Evolutionary conservation across 129 eudicot species (phyloP), one percentile per base, ranked within the genome.

Genomic region (Smallanthus sonchifolius): DNA sequence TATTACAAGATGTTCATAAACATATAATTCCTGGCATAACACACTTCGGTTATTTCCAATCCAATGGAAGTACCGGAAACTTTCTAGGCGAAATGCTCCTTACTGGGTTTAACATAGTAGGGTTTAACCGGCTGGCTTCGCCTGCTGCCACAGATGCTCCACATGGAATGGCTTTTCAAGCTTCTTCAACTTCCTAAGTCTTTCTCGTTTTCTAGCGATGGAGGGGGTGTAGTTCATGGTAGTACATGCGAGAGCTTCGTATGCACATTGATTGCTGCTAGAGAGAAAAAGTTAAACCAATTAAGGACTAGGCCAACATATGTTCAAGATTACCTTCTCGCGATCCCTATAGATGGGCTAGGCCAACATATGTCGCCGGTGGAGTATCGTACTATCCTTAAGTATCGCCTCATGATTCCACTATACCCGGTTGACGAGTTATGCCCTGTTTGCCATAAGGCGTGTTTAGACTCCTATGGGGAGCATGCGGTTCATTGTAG

Each of bases 161-260:
- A 79, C 34, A 79, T 76, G 81, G 84, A 83, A 39, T 83, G 87
- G 87, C 62, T 83, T 7, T 79, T 62, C 15, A 38, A 69, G 51
- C 65, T 83, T 80, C 81, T 83, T 24, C 54, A 57, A 9, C 75
- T 83, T 11, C 87, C 87, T 1, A 56, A 75, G 38, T 75, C 81
- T 0, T 83, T 79, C 75, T 74, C 64, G 8, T 83, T 83, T 34
- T 75, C 79, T 0, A 82, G 78, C 7, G 63, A 52, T 0, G 87
- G 87, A 4, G 84, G 87, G 8, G 84, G 87, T 32, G 87, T 83
- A 4, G 36, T 83, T 47, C 83, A 74, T 10, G 84, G 84, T 10
- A 69, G 75, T 11, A 83, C 84, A 3, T 76, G 87, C 3, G 84
- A 83, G 73, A 79, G 83, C 74, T 35, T 79, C 15, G 10, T 83